Evolutionary conservation across 495 filamentous ascomycete genomes (phyloP), one percentile per base, ranked within the genome.

Genomic region (Podospora sp.): DNA sequence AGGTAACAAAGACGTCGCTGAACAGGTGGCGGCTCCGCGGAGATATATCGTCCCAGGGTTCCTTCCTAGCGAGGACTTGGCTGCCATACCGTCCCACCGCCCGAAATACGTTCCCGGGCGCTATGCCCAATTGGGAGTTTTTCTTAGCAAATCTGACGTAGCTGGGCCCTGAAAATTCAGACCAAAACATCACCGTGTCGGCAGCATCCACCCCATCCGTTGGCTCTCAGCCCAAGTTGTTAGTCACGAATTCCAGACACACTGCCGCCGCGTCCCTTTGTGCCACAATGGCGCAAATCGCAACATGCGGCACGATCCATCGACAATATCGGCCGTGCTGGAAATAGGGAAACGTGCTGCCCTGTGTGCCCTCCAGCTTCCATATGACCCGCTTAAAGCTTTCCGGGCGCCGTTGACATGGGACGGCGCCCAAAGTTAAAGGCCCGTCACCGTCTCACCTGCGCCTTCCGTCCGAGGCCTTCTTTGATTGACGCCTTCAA

Each of bases 121-220:
- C 67, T 65, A 72, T 49, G 6, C 71, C 67, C 11, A 1, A 26
- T 73, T 25, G 50, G 61, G 71, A 69, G 61, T 76, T 76, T 71
- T 70, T 63, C n/a, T 76, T 76, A 76, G 68, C 70, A 74, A 76
- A 73, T 74, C 72, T 73, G 72, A 73, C 71, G 70, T 73, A 67
- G 60, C 11, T 49, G 20, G 14, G 51, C 5, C 40, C 40, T 4
- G 40, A 11, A 11, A 46, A 46, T 14, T 46, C 40, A 46, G 11
- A 46, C 40, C 18, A 14, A 8, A 56, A 11, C 27, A 25, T 60
- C 53, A 50, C 21, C 36, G 16, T 62, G 26, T 35, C 56, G 26
- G 22, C 56, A n/a, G 56, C 59, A 26, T 55, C 61, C 61, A 49
- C 33, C 14, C 12, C 20, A 25, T 49, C 22, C 63, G 63, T 65